A percentile compares a stretch with the other conserved stretches of the same genome.
Evolutionary conservation across 768 basidiomycete species (phyloP).

Genomic region (Pleurotus tuber-regium): DNA sequence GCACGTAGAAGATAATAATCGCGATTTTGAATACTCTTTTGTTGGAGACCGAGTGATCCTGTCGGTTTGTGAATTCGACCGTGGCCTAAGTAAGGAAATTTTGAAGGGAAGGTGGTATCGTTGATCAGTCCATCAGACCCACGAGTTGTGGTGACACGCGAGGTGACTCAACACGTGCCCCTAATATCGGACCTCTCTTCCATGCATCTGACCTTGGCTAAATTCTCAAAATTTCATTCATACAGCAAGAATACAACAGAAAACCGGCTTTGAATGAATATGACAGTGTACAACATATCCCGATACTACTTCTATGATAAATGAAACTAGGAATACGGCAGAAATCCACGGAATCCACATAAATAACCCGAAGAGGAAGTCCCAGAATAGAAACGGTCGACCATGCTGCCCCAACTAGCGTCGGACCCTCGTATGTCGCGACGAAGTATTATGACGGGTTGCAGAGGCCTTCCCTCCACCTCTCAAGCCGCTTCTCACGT

Average conservation of each 20-base stretch:
- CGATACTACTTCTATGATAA: neutral
- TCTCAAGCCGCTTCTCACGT: conserved; percentile 3
- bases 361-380: neutral
- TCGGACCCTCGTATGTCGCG: conserved; percentile 7
- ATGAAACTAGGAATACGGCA: too few species aligned
- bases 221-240: too few species aligned
- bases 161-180: neutral
- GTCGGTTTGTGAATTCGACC: conserved; percentile 5
- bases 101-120: neutral
- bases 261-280: too few species aligned
- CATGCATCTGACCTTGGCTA: neutral
- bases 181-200: neutral
- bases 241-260: too few species aligned
- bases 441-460: conserved; percentile 3
- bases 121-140: neutral
- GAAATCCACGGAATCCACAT: too few species aligned
- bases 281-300: too few species aligned
- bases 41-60: neutral
- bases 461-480: neutral
- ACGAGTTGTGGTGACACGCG: conserved; percentile 2
- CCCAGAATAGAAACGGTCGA: neutral
- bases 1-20: neutral
- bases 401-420: neutral
- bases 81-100: neutral
- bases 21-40: conserved; percentile 1